Evolutionary conservation across 306 rosid species (phyloP).

Genomic region (Cucurbita argyrosperma): DNA sequence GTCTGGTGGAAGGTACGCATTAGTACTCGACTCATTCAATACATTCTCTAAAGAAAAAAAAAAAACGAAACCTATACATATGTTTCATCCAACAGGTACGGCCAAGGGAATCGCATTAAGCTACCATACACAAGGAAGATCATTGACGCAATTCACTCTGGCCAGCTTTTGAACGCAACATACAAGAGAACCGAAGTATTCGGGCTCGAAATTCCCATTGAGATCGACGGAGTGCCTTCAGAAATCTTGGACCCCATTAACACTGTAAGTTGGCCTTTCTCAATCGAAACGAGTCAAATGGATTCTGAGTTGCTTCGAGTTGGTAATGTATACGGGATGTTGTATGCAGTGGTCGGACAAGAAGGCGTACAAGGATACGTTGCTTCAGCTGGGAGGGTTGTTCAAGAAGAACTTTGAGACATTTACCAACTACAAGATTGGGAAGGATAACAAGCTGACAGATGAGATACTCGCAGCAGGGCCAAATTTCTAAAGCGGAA

Average conservation of each 20-base stretch:
- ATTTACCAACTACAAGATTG: slow-evolving; percentile 46
- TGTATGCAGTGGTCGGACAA: slow-evolving; percentile 61
- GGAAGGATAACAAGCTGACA: slow-evolving; percentile 38
- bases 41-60: background rate
- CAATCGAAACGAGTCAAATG: background rate
- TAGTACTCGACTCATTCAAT: background rate
- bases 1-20: slow-evolving; percentile 64
- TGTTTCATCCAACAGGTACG: slow-evolving; percentile 35
- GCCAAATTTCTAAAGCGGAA: slow-evolving; percentile 31
- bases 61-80: background rate
- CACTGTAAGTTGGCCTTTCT: slow-evolving; percentile 37
- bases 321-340: background rate
- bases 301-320: background rate
- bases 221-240: slow-evolving; percentile 64
- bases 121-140: slow-evolving; percentile 66
- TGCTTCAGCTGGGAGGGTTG: slow-evolving; percentile 49
- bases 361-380: slow-evolving; percentile 31
- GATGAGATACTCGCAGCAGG: slow-evolving; percentile 76
- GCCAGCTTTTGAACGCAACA: slow-evolving; percentile 39
- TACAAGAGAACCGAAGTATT: slow-evolving; percentile 52
- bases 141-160: slow-evolving; percentile 79
- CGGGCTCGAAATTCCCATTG: slow-evolving; percentile 67
- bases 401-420: slow-evolving; percentile 66
- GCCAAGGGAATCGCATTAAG: slow-evolving; percentile 61
- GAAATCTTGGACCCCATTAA: slow-evolving; percentile 64